Evolutionary conservation across 345 rosid genomes (phyloP), one percentile per base, ranked within the genome.

Genomic region (Hibiscus tridactylites): DNA sequence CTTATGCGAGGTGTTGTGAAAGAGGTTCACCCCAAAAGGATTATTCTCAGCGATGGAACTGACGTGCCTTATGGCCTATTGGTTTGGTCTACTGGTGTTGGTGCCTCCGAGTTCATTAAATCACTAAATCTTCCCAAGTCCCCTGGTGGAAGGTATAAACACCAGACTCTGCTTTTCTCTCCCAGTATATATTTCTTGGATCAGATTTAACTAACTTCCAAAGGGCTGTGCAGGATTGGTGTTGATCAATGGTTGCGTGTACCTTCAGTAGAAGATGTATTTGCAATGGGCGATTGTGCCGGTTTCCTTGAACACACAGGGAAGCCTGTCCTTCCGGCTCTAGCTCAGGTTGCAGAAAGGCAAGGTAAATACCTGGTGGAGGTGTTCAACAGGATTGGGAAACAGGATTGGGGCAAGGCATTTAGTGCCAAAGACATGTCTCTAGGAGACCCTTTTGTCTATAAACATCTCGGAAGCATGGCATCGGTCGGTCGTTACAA

Each of bases 31-130:
- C 35, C 62, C n/a, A 29, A 61, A 74, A 87, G 79, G 54, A 79
- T 89, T 71, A 77, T 84, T 61, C 79, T 89, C 5, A 87, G 49
- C 72, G 90, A 87, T 46, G 91, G 91, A 3, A 84, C 86, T 11
- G 79, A 80, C 13, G 93, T 91, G 75, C 92, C 97, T 8, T 88
- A 88, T 3, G 97, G 97, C 47, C 91, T 91, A 39, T 71, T 94
- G 71, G 96, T 94, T 16, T 94, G 95, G 97, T 94, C 98, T 24
- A 91, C 96, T 1, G 98, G 98, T 42, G 96, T 94, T 69, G 98
- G 97, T 66, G 88, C 94, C 13, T 89, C 88, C 17, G 65, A 84
- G 74, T 89, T 89, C 64, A 82, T 87, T 10, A 87, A 84, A 69
- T 79, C 91, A 62, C 68, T 89, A 9, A 49, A 81, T 74, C 81